Evolutionary conservation across 768 basidiomycete species (phyloP).

Genomic region (Naganishia vishniacii): DNA sequence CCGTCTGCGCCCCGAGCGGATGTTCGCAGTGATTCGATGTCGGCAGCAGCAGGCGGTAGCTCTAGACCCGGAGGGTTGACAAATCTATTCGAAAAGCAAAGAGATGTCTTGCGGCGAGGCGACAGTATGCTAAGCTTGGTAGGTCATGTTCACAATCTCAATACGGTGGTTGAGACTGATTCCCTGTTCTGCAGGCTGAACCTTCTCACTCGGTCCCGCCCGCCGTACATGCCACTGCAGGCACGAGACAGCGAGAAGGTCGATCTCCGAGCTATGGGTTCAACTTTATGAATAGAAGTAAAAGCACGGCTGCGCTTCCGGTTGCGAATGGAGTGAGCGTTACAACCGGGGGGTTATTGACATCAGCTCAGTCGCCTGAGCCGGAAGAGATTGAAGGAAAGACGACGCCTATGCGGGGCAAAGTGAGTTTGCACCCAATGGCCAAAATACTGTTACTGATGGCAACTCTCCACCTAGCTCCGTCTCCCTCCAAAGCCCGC

Average conservation of each 20-base stretch:
- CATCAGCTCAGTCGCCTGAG: neutral
- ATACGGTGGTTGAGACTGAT: neutral
- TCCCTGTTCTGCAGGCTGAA: neutral
- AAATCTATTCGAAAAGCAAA: constrained; percentile 36
- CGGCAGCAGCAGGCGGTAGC: neutral
- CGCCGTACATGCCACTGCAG: neutral
- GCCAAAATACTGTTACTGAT: neutral
- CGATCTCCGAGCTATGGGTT: neutral
- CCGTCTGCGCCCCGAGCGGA: neutral
- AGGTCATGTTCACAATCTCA: constrained; percentile 17
- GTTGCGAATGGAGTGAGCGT: constrained; percentile 46
- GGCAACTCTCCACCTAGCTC: neutral
- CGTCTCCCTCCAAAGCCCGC: constrained; percentile 27
- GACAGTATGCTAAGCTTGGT: constrained; percentile 48
- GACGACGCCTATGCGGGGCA: constrained; percentile 17
- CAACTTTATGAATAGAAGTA: constrained; percentile 36
- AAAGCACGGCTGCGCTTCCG: constrained; percentile 46
- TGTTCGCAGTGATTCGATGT: neutral
- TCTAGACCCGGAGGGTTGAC: constrained; percentile 35
- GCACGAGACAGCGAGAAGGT: constrained; percentile 8
- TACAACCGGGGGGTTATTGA: constrained; percentile 14
- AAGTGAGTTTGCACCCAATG: neutral
- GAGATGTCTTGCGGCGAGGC: constrained; percentile 28
- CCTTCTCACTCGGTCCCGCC: constrained; percentile 13
- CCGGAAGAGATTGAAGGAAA: constrained; percentile 1